Evolutionary conservation across 306 rosid species (phyloP).

Genomic region (Castanopsis chinensis): DNA sequence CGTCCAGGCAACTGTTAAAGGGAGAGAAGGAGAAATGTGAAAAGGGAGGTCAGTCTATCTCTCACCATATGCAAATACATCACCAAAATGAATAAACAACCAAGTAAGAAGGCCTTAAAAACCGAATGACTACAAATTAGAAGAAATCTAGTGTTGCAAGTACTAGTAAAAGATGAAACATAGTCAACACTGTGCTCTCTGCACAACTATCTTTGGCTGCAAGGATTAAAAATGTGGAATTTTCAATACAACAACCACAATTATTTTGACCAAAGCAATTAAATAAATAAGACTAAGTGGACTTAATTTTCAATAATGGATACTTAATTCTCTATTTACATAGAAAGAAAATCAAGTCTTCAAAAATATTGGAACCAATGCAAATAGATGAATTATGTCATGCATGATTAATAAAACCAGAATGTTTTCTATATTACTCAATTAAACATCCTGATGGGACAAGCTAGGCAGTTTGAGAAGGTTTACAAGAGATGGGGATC

Average conservation of each 20-base stretch:
- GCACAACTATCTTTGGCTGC: not conserved
- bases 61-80: not conserved
- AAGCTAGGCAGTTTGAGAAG: not conserved
- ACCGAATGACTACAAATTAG: not conserved
- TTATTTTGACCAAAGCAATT: not conserved
- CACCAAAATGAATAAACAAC: not conserved
- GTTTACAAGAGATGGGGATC: not conserved
- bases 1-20: slow-evolving; percentile 73
- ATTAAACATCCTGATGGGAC: not conserved
- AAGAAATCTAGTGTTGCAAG: not conserved
- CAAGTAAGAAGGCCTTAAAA: not conserved
- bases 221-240: not conserved
- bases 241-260: not conserved
- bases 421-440: not conserved
- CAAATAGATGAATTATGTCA: not conserved
- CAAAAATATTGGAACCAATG: not conserved
- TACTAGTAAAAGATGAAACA: not conserved
- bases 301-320: not conserved
- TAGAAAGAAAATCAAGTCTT: not conserved
- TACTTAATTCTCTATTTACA: not conserved
- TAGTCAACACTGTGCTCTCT: not conserved
- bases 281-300: not conserved
- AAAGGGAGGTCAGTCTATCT: not conserved
- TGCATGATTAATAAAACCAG: not conserved
- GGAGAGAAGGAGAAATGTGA: slow-evolving; percentile 21